Percentiles rank a stretch among this genome's conserved stretches.
These are phyloP conservation scores for Falciphora oryzae DNA, from an alignment of 2,329 filamentous ascomycete genomes.

Conservation along the genomic window DNA sequence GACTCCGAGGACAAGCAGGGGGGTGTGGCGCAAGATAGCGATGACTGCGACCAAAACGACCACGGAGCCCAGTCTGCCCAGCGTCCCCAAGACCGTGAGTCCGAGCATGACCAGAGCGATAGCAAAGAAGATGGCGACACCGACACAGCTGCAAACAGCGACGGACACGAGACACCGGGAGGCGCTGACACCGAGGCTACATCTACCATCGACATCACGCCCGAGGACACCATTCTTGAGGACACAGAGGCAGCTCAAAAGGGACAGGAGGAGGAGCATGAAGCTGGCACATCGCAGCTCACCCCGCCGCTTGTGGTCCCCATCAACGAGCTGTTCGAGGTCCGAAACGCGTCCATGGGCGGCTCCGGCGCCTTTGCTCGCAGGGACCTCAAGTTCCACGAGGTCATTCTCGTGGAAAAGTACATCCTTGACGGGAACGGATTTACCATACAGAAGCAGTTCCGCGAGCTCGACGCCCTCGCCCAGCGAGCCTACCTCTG, in stretches of 20 bases:
- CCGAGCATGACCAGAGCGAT: too few species aligned
- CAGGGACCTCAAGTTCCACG: conserved; percentile 28
- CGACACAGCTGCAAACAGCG: too few species aligned
- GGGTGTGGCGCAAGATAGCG: background rate
- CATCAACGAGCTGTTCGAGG: conserved; percentile 33
- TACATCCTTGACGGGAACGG: conserved; percentile 32
- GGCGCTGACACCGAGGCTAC: background rate
- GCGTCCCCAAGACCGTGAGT: background rate
- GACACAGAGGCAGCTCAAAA: background rate
- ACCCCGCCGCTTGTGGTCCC: background rate
- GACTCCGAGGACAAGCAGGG: background rate
- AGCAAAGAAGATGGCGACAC: too few species aligned
- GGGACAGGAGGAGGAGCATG: background rate
- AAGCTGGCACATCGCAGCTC: background rate
- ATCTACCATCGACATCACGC: background rate
- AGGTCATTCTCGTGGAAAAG: conserved; percentile 38
- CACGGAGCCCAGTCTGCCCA: background rate
- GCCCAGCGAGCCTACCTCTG: conserved; percentile 28
- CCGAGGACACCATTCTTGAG: background rate
- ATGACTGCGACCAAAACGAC: background rate
- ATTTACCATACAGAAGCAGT: conserved; percentile 26
- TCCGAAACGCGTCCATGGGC: conserved; percentile 34
- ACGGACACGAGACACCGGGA: background rate
- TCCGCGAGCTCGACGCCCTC: conserved; percentile 27
- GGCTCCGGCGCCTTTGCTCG: conserved; percentile 44